Conservation (phyloP, 352 stramenopile genomes). For the Saprolegnia parasitica region DNA sequence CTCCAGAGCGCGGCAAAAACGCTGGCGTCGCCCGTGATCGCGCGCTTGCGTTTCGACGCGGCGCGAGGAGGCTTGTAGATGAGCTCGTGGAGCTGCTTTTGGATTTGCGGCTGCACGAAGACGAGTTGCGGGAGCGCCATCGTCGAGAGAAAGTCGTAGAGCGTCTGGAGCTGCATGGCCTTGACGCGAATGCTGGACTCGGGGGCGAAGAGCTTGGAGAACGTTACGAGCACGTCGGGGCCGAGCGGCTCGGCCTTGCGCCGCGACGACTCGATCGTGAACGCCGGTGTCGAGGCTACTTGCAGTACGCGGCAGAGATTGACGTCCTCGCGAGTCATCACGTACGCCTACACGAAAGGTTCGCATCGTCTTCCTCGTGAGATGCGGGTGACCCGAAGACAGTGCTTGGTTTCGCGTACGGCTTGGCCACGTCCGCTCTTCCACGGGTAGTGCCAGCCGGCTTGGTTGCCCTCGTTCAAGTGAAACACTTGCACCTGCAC, state of each 20-base stretch:
- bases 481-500: not conserved
- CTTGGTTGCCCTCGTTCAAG: not conserved
- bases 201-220: constrained; percentile 4
- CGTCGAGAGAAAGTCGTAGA: not conserved
- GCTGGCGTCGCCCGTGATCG: not conserved
- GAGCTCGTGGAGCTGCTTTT: constrained; percentile 7
- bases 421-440: constrained; percentile 7
- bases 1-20: not conserved
- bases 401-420: constrained; percentile 5
- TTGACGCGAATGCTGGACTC: constrained; percentile 1
- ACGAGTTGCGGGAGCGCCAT: not conserved
- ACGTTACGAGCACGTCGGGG: not conserved
- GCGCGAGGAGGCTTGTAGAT: not conserved
- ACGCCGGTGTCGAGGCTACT: not conserved
- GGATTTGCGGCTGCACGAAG: constrained; percentile 11
- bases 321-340: not conserved
- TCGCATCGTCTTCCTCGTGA: not conserved
- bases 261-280: constrained; percentile 9
- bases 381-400: not conserved
- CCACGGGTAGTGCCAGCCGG: constrained; percentile 10
- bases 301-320: not conserved
- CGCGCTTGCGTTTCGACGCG: not conserved
- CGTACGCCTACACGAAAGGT: constrained; percentile 4
- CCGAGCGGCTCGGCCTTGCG: constrained; percentile 7
- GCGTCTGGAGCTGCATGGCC: not conserved